Percentiles rank a stretch among this genome's conserved stretches.
Conservation (phyloP, 768 basidiomycete genomes). For the Phallus indusiatus region DNA sequence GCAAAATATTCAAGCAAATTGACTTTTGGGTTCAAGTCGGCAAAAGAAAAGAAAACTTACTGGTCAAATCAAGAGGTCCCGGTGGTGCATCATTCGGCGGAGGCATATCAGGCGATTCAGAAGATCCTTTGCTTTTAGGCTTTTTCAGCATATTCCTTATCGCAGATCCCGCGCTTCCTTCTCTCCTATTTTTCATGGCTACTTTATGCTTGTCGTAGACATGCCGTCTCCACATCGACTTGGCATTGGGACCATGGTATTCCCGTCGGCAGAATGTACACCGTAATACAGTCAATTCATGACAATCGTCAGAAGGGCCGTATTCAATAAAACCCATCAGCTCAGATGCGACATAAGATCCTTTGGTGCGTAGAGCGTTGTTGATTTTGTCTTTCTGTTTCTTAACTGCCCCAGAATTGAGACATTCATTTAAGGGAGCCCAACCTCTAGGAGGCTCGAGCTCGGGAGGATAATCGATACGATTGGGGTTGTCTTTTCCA, state of each 20-base stretch:
- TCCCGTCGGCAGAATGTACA: constrained; percentile 81
- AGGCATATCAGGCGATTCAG: background rate
- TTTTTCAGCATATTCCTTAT: background rate
- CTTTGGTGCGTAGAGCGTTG: constrained; percentile 32
- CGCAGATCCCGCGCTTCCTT: constrained; percentile 27
- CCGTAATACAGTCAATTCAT: constrained; percentile 67
- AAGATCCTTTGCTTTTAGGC: background rate
- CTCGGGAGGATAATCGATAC: constrained; percentile 64
- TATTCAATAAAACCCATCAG: constrained; percentile 53
- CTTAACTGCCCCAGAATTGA: constrained; percentile 3
- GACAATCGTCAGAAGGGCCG: constrained; percentile 19
- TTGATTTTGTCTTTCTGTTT: constrained; percentile 53
- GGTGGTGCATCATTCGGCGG: background rate
- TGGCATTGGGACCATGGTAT: constrained; percentile 81
- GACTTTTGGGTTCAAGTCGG: background rate
- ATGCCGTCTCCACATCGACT: constrained; percentile 86
- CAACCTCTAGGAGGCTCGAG: constrained; percentile 80
- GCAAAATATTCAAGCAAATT: background rate
- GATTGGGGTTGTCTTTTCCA: constrained; percentile 29
- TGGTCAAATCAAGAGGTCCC: constrained; percentile 1
- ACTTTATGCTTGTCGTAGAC: constrained; percentile 88
- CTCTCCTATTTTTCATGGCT: constrained; percentile 80
- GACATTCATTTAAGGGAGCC: constrained; percentile 39
- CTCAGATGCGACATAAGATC: constrained; percentile 2
- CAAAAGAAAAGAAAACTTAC: background rate